A percentile compares a stretch with the other conserved stretches of the same genome.
Evolutionary conservation across 2,329 filamentous ascomycete genomes (phyloP).

Genomic region (Capronia epimyces): DNA sequence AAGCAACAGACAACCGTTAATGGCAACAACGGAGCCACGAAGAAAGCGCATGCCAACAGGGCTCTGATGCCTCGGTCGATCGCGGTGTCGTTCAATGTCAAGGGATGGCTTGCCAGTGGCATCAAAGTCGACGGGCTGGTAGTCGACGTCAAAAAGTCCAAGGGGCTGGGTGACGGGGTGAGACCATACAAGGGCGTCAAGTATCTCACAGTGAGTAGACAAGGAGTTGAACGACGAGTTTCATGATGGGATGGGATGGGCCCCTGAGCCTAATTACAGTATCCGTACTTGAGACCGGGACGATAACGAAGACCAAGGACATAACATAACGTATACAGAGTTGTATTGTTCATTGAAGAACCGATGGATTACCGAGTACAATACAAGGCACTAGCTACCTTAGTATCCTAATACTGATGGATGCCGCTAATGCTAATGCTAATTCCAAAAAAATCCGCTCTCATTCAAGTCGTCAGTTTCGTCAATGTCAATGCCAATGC

Average conservation of each 20-base stretch:
- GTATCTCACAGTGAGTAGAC: conserved; percentile 70
- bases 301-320: too few species aligned
- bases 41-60: conserved; percentile 52
- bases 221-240: conserved; percentile 46
- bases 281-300: too few species aligned
- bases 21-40: conserved; percentile 19
- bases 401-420: too few species aligned
- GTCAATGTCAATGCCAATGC: too few species aligned
- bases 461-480: too few species aligned
- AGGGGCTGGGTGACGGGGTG: conserved; percentile 77
- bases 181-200: conserved; percentile 98
- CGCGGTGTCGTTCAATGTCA: conserved; percentile 59
- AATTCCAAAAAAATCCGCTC: too few species aligned
- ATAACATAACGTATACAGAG: too few species aligned
- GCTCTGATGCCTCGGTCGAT: conserved; percentile 75
- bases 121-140: conserved; percentile 58
- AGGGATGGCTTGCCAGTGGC: conserved; percentile 60
- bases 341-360: too few species aligned
- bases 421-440: too few species aligned
- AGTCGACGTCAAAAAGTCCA: conserved; percentile 70
- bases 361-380: too few species aligned
- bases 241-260: conserved; percentile 1
- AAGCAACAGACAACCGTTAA: conserved; percentile 15
- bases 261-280: background rate
- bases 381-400: too few species aligned